A percentile compares a stretch with the other conserved stretches of the same genome.
phyloP scores from a whole-genome alignment of 179 eudicot genomes.

The Camellia oleifera region DNA sequence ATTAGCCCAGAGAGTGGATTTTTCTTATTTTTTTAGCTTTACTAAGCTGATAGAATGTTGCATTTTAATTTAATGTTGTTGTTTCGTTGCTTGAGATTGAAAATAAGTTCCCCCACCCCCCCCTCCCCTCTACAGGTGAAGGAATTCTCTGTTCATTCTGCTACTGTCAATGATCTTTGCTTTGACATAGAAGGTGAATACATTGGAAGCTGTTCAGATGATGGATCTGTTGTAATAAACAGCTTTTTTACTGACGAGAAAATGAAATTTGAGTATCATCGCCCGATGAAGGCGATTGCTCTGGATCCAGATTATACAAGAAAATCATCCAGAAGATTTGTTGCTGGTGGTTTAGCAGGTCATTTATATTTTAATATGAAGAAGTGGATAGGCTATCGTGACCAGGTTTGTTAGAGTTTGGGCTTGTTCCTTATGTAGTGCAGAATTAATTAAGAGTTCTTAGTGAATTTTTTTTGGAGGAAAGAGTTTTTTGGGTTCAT shows the following conservation, averaged over 20 bases:
- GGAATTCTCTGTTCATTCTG: constrained; percentile 75
- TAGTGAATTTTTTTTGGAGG: neutral
- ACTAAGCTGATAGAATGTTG: neutral
- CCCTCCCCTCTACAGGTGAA: constrained; percentile 50
- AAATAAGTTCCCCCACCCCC: neutral
- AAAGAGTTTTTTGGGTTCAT: neutral
- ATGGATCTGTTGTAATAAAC: constrained; percentile 84
- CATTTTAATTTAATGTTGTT: neutral
- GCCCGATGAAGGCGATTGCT: constrained; percentile 95
- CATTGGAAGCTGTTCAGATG: constrained; percentile 97
- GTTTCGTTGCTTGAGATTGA: neutral
- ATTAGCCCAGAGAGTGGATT: neutral
- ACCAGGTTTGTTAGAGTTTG: constrained; percentile 58
- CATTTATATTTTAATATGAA: constrained; percentile 71
- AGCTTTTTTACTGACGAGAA: constrained; percentile 87
- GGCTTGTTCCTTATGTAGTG: neutral
- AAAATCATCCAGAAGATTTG: constrained; percentile 80
- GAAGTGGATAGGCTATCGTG: constrained; percentile 90
- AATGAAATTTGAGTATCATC: constrained; percentile 86
- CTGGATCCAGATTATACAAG: constrained; percentile 89
- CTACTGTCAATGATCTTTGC: constrained; percentile 83
- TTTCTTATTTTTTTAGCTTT: neutral
- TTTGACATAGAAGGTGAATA: constrained; percentile 94
- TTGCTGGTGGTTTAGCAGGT: constrained; percentile 96
- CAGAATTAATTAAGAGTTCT: neutral